Percentiles rank a stretch among this genome's conserved stretches.
Evolutionary conservation across 1,139 yeast genomes (phyloP).

Genomic region (Blastobotrys indianensis): DNA sequence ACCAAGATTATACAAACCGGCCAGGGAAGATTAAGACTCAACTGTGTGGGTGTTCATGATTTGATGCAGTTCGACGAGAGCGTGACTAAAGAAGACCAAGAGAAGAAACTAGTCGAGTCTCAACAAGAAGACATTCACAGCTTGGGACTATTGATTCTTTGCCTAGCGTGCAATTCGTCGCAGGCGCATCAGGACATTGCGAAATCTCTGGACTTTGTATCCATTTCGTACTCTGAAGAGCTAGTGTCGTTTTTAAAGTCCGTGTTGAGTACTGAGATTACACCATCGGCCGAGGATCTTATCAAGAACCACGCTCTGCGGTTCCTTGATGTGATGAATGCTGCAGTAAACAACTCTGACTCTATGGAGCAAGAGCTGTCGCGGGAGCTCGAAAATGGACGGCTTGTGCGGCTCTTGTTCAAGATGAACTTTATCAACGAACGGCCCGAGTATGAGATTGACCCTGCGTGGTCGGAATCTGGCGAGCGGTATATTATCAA

Average conservation of each 20-base stretch:
- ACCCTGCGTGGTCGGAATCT: constrained; percentile 62
- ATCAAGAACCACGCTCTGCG: constrained; percentile 24
- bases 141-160: constrained; percentile 56
- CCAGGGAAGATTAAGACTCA: constrained; percentile 63
- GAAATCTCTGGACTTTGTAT: constrained; percentile 7
- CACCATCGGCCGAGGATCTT: constrained; percentile 14
- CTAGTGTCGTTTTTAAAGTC: constrained; percentile 18
- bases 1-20: constrained; percentile 67
- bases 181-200: constrained; percentile 22
- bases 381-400: constrained; percentile 79
- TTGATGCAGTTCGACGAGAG: constrained; percentile 45
- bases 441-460: constrained; percentile 59
- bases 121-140: constrained; percentile 50
- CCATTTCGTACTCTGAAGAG: constrained; percentile 14
- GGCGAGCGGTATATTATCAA: constrained; percentile 72
- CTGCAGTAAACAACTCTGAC: constrained; percentile 55
- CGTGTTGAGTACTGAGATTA: constrained; percentile 4
- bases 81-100: background rate
- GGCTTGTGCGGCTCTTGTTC: constrained; percentile 74
- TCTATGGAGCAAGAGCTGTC: constrained; percentile 59
- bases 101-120: constrained; percentile 25
- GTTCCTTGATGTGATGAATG: constrained; percentile 35
- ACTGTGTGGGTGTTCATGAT: constrained; percentile 69
- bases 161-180: constrained; percentile 40
- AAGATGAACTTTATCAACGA: constrained; percentile 77